phyloP scores from a whole-genome alignment of 306 rosid species.

The Prunus persica region Prunus_persica_NCBIv2 NC_034010.1:26910501-26911000 shows the following conservation, averaged over 20 bases:
- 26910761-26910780: slow-evolving; percentile 45
- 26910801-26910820: slow-evolving; percentile 12
- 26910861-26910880: not conserved
- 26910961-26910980: slow-evolving; percentile 19
- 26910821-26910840: slow-evolving; percentile 23
- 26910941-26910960: not conserved
- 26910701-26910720: slow-evolving; percentile 20
- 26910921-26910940: not conserved
- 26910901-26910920: not conserved
- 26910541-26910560: slow-evolving; percentile 90
- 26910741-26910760: not conserved
- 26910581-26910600: slow-evolving; percentile 81
- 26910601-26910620: slow-evolving; percentile 77
- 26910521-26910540: slow-evolving; percentile 91
- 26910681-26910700: slow-evolving; percentile 50
- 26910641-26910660: slow-evolving; percentile 69
- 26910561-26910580: slow-evolving; percentile 86
- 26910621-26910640: slow-evolving; percentile 80
- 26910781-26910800: slow-evolving; percentile 24
- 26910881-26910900: not conserved
- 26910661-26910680: slow-evolving; percentile 83
- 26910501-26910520: slow-evolving; percentile 88
- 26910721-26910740: slow-evolving; percentile 31
- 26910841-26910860: slow-evolving; percentile 30
- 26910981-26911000: slow-evolving; percentile 33